A percentile compares a stretch with the other conserved stretches of the same genome.
Conservation (phyloP, 2,329 filamentous ascomycete genomes). For the Phialemoniopsis sp. region DNA sequence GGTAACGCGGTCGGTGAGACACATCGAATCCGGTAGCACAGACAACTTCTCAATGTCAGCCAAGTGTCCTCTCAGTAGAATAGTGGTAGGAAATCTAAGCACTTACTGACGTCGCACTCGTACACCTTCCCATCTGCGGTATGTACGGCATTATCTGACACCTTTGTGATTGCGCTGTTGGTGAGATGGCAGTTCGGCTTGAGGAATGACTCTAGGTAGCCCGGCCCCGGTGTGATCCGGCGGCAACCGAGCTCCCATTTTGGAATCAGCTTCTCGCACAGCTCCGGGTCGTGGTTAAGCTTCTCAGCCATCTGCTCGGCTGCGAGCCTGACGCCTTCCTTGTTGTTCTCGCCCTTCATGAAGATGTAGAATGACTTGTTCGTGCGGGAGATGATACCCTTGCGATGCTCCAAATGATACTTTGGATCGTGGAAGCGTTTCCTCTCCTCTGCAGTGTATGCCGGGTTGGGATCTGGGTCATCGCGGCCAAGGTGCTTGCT, state of each 20-base stretch:
- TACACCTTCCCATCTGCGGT: slow-evolving; percentile 7
- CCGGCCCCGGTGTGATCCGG: slow-evolving; percentile 38
- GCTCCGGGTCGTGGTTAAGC: slow-evolving; percentile 29
- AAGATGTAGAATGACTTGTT: slow-evolving; percentile 34
- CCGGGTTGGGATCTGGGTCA: slow-evolving; percentile 17
- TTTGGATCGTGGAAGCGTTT: slow-evolving; percentile 37
- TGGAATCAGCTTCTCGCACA: slow-evolving; percentile 24
- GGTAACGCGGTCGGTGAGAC: slow-evolving; percentile 34
- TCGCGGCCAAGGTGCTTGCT: slow-evolving; percentile 21
- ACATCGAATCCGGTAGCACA: slow-evolving; percentile 42
- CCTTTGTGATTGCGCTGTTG: slow-evolving; percentile 10
- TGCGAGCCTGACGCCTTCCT: slow-evolving; percentile 32
- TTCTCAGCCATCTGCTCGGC: slow-evolving; percentile 33
- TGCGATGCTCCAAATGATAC: slow-evolving; percentile 45
- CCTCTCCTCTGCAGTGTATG: too few relatives aligned
- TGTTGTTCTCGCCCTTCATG: slow-evolving; percentile 10
- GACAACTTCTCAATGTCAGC: too few relatives aligned
- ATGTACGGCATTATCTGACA: slow-evolving; percentile 6
- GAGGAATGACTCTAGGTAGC: slow-evolving; percentile 35
- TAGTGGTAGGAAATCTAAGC: neutral
- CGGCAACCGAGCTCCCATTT: slow-evolving; percentile 30
- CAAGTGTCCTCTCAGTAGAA: too few relatives aligned
- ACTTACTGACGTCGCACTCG: slow-evolving; percentile 9
- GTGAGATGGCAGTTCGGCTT: slow-evolving; percentile 10
- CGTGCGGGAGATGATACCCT: slow-evolving; percentile 18